Base-by-base conservation (phyloP, 371 early-diverging fungal genomes). In the Encephalitozoon intestinalis region DNA sequence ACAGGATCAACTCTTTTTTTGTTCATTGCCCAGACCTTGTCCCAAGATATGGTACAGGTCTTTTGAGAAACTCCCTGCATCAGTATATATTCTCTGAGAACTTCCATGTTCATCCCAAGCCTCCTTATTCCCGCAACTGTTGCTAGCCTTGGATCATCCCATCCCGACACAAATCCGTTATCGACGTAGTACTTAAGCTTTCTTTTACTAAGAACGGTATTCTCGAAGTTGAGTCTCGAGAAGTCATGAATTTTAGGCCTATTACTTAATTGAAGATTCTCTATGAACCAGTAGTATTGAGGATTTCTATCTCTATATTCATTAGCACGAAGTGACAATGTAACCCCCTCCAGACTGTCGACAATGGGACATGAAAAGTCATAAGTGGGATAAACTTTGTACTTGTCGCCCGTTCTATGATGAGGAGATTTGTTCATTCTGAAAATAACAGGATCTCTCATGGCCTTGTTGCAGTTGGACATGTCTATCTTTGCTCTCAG, bases 81-180 rank as follows among this genome's bases (percentile, higher is more conserved):
- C 63, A 96, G 84, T 79, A 97, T 95, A 80, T 96, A 99, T 81
- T 93, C 89, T 79, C 91, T 91, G 77, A 99, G 87, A 0, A 94
- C 97, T 78, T 94, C 92, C 81, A 97, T 92, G 49, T 94, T 94
- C 90, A 99, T 88, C 69, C 99, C 99, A 78, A 94, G 89, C 75
- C 98, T 92, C 70, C 89, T 89, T 83, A 99, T 96, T 73, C 95
- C 98, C 69, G 96, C 90, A 63, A 99, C 90, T 46, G 99, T 99
- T 30, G 97, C 96, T 90, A 99, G 91, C 77, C 98, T 89, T 70
- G 98, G 96, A 85, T 98, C 99, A 84, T 97, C 95, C 99, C 99
- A 99, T 30, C 97, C 98, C 63, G 84, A 79, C 15, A 98, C 96
- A 68, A 86, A 81, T 12, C 89, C 89, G 68, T 93, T 80, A 70